Evolutionary conservation across 768 basidiomycete species (phyloP).

Genomic region (Boletales sp.): DNA sequence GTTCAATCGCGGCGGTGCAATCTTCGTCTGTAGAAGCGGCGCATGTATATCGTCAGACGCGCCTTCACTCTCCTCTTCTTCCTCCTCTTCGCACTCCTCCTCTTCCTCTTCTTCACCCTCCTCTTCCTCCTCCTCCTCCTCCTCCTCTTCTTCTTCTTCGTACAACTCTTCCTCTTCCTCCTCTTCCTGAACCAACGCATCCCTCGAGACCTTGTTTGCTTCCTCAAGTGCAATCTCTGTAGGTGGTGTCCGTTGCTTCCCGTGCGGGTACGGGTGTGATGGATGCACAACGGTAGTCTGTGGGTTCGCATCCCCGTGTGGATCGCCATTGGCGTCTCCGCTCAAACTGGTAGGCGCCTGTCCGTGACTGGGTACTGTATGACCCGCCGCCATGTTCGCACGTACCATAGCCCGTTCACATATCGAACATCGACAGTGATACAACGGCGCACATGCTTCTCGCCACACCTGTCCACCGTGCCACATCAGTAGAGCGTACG

Average conservation of each 20-base stretch:
- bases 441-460: constrained; percentile 68
- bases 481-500: constrained; percentile 1
- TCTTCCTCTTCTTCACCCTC: constrained; percentile 20
- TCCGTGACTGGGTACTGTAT: constrained; percentile 29
- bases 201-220: constrained; percentile 16
- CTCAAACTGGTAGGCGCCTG: constrained; percentile 9
- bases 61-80: constrained; percentile 27
- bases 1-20: constrained; percentile 10
- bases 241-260: constrained; percentile 5
- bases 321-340: background rate
- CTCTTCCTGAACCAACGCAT: constrained; percentile 24
- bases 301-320: constrained; percentile 1
- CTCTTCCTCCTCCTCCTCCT: constrained; percentile 23
- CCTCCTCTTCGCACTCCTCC: constrained; percentile 27
- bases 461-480: constrained; percentile 55
- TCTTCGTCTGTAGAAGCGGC: constrained; percentile 14
- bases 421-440: constrained; percentile 69
- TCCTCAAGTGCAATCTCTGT: constrained; percentile 27
- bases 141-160: constrained; percentile 23
- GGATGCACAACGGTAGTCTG: constrained; percentile 3
- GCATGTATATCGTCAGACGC: constrained; percentile 9
- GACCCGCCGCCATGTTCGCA: constrained; percentile 44
- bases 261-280: constrained; percentile 6
- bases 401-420: constrained; percentile 63
- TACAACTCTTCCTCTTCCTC: constrained; percentile 16